phyloP scores from a whole-genome alignment of 1,284 basidiomycete genomes.

The Cryptococcus maquisensis region DNA sequence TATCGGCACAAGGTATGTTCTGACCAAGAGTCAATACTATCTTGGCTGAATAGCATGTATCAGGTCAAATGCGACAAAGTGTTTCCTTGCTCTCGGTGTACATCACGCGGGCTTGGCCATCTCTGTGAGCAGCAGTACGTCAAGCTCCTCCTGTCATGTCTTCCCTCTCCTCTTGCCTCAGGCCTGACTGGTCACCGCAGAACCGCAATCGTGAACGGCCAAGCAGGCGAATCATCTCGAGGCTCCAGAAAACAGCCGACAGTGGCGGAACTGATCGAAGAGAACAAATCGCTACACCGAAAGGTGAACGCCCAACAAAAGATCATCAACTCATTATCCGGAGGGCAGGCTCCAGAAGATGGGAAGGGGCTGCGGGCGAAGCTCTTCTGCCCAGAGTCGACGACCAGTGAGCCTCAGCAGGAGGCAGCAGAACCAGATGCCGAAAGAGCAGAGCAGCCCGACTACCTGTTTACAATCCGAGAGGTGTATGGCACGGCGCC shows the following conservation, averaged over 20 bases:
- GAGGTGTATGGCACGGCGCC: conserved; percentile 3
- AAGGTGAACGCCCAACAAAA: conserved; percentile 14
- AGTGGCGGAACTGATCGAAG: conserved; percentile 12
- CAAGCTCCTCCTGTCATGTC: background rate
- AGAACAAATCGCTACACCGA: conserved; percentile 17
- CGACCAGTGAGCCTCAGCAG: background rate
- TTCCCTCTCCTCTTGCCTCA: background rate
- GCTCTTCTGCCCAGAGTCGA: background rate
- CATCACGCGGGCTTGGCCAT: conserved; percentile 13
- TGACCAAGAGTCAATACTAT: too few relatives aligned
- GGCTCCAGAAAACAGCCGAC: conserved; percentile 5
- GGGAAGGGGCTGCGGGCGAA: background rate
- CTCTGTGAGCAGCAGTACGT: conserved; percentile 21
- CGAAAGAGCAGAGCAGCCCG: background rate
- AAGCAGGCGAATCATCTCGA: conserved; percentile 3
- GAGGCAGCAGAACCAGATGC: conserved; percentile 1
- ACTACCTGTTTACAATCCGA: conserved; percentile 2
- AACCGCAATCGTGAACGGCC: conserved; percentile 16
- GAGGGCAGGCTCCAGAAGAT: background rate
- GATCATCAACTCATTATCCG: conserved; percentile 5
- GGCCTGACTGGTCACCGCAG: background rate
- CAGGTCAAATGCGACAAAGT: conserved; percentile 22
- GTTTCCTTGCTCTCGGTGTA: conserved; percentile 18
- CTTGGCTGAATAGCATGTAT: too few relatives aligned
- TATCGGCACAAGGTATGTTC: too few relatives aligned